Conservation (phyloP, 2,329 filamentous ascomycete species). For the Sporothrix pallida region DNA sequence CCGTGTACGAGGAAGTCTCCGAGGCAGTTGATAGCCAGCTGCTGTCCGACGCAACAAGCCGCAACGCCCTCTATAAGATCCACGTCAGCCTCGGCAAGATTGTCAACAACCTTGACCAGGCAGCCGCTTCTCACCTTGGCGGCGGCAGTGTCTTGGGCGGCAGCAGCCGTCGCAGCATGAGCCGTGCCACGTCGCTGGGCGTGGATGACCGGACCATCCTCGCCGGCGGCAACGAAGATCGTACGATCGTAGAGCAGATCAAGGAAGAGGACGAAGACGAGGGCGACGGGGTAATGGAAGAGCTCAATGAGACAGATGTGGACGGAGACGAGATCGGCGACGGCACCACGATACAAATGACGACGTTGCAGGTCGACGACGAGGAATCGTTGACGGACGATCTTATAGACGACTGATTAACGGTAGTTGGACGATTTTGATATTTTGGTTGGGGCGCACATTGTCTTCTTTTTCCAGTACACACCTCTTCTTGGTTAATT, state of each 20-base stretch:
- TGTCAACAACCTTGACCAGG: slow-evolving; percentile 63
- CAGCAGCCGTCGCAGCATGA: slow-evolving; percentile 47
- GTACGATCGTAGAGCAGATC: slow-evolving; percentile 53
- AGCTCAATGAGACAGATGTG: slow-evolving; percentile 33
- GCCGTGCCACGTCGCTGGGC: slow-evolving; percentile 53
- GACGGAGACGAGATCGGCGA: slow-evolving; percentile 45
- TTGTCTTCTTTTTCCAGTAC: neutral
- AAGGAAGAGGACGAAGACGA: slow-evolving; percentile 56
- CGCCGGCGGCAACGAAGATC: slow-evolving; percentile 45
- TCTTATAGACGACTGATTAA: slow-evolving; percentile 29
- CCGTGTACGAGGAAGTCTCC: slow-evolving; percentile 63
- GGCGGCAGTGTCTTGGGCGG: slow-evolving; percentile 37
- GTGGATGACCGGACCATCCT: slow-evolving; percentile 41
- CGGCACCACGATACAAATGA: slow-evolving; percentile 42
- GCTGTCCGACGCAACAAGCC: slow-evolving; percentile 64
- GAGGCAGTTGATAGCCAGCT: slow-evolving; percentile 68
- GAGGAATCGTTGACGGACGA: slow-evolving; percentile 35
- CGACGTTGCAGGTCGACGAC: slow-evolving; percentile 29
- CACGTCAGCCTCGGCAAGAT: slow-evolving; percentile 72
- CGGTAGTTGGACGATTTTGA: too few species aligned
- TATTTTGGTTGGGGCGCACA: neutral
- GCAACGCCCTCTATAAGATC: slow-evolving; percentile 71
- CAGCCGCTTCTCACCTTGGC: slow-evolving; percentile 29
- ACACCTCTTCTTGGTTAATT: neutral
- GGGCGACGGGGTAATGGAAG: slow-evolving; percentile 40